Conservation (phyloP, 1,139 yeast species). For the Yamadazyma atmosphaerica region DNA sequence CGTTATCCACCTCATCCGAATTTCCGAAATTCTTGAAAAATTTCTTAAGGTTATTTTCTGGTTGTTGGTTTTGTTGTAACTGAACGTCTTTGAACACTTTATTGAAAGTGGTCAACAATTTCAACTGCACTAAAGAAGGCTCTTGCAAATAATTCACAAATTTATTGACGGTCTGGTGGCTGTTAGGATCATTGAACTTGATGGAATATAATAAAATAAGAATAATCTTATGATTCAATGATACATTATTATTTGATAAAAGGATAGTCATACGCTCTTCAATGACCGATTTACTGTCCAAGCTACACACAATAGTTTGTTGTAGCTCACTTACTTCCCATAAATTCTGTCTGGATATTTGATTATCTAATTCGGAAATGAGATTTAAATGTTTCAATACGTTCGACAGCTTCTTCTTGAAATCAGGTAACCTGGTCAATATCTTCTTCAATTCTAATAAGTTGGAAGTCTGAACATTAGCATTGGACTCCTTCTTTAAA, state of each 20-base stretch:
- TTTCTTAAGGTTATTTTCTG: constrained; percentile 24
- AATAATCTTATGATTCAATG: constrained; percentile 37
- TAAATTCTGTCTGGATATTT: constrained; percentile 57
- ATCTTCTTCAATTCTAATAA: constrained; percentile 87
- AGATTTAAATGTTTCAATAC: constrained; percentile 93
- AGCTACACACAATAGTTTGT: constrained; percentile 74
- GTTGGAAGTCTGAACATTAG: constrained; percentile 62
- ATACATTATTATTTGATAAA: constrained; percentile 24
- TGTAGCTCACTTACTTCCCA: constrained; percentile 91
- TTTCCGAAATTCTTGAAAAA: constrained; percentile 26
- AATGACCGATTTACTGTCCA: constrained; percentile 35
- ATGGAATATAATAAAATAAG: constrained; percentile 72
- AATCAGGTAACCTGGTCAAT: constrained; percentile 91
- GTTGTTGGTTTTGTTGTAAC: constrained; percentile 14
- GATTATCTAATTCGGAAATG: constrained; percentile 80
- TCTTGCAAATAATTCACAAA: constrained; percentile 31
- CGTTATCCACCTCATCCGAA: constrained; percentile 41
- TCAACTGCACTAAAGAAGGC: constrained; percentile 35
- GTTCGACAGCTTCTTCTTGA: constrained; percentile 80
- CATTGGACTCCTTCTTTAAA: constrained; percentile 77
- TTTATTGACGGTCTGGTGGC: constrained; percentile 19
- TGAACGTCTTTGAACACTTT: constrained; percentile 11
- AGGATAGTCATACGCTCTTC: constrained; percentile 27
- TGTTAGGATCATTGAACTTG: constrained; percentile 43
- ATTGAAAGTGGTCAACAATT: constrained; percentile 33